Evolutionary conservation across 1,139 yeast species (phyloP).

Genomic region (Insectozyma bohioensis): DNA sequence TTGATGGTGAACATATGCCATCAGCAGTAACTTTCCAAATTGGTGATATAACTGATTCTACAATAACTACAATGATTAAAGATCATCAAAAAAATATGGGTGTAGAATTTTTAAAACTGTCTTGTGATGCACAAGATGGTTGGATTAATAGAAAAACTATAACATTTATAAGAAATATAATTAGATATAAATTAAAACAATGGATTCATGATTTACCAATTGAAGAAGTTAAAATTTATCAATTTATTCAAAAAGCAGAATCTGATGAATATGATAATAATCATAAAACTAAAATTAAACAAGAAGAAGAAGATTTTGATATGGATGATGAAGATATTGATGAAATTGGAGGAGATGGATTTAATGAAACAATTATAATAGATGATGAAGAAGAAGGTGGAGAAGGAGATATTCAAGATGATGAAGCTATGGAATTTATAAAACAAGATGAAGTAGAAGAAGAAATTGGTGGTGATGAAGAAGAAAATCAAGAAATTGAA

Average conservation of each 20-base stretch:
- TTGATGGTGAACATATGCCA: constrained; percentile 74
- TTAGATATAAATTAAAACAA: constrained; percentile 70
- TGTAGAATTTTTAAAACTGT: constrained; percentile 43
- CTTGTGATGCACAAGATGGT: constrained; percentile 56
- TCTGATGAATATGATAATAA: constrained; percentile 21
- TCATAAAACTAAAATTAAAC: constrained; percentile 19
- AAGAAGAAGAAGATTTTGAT: no score
- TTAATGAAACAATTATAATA: constrained; percentile 21
- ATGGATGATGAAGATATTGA: no score
- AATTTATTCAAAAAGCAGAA: constrained; percentile 26
- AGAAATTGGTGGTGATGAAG: constrained; percentile 5
- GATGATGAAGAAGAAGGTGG: constrained; percentile 19
- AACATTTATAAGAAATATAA: constrained; percentile 62
- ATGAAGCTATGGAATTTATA: neutral
- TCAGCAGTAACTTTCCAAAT: constrained; percentile 72
- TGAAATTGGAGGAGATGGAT: no score
- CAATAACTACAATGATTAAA: constrained; percentile 50
- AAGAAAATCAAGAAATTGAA: constrained; percentile 5
- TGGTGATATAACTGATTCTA: constrained; percentile 76
- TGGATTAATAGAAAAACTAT: constrained; percentile 72
- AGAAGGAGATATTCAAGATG: neutral
- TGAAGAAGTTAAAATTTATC: constrained; percentile 39
- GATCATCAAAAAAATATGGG: constrained; percentile 32
- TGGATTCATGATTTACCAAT: constrained; percentile 46
- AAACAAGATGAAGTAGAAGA: constrained; percentile 3